phyloP scores from a whole-genome alignment of 2,329 filamentous ascomycete genomes.

The Furcasterigmium sp. region DNA sequence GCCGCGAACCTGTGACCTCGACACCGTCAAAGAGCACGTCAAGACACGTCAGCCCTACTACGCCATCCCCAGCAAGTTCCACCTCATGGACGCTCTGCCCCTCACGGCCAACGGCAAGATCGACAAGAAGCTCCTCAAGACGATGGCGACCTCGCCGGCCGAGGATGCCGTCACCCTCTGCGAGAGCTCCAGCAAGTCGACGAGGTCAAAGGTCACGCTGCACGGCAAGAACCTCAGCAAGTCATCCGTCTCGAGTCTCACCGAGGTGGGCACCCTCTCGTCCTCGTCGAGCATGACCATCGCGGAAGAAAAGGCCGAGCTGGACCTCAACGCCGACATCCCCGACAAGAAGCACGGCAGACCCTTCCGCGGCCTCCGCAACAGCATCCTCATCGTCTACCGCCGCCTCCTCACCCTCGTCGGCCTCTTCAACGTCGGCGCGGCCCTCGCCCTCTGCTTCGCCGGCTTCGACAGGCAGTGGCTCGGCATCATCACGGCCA shows the following conservation, averaged over 20 bases:
- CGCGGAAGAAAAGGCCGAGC: neutral
- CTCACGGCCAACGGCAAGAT: constrained; percentile 51
- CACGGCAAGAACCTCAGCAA: constrained; percentile 3
- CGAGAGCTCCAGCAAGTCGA: constrained; percentile 1
- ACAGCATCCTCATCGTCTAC: constrained; percentile 47
- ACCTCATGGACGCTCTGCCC: constrained; percentile 37
- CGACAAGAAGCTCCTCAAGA: constrained; percentile 40
- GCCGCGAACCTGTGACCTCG: constrained; percentile 23
- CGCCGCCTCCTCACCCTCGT: constrained; percentile 51
- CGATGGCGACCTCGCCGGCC: constrained; percentile 4
- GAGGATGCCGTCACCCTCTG: neutral
- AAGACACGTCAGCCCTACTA: constrained; percentile 46
- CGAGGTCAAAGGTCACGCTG: constrained; percentile 6
- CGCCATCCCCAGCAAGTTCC: constrained; percentile 42
- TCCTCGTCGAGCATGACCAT: neutral
- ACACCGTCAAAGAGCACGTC: constrained; percentile 31
- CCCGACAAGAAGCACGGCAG: constrained; percentile 34
- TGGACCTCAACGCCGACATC: constrained; percentile 19
- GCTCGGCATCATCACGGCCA: constrained; percentile 35
- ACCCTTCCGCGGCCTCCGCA: constrained; percentile 31
- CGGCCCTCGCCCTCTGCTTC: constrained; percentile 35
- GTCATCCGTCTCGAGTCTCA: neutral
- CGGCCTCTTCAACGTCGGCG: constrained; percentile 43
- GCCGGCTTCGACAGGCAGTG: constrained; percentile 24
- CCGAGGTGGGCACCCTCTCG: constrained; percentile 1